Evolutionary conservation across 2,329 filamentous ascomycete genomes (phyloP).

Genomic region (Aspergillus sp.): DNA sequence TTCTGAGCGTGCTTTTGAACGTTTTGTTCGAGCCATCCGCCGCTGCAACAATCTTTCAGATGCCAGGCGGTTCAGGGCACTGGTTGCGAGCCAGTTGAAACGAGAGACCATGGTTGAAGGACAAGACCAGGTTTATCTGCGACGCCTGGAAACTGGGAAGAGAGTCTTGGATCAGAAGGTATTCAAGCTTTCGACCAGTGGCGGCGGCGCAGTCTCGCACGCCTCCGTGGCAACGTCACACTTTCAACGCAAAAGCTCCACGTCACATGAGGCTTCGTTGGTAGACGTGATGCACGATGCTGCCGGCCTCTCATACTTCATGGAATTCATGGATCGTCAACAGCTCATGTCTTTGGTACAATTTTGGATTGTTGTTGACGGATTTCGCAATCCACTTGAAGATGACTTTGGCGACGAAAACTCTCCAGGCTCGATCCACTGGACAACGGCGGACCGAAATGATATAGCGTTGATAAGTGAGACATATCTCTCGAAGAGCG

Average conservation of each 20-base stretch:
- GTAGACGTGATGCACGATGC: constrained; percentile 86
- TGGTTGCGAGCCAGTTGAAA: constrained; percentile 88
- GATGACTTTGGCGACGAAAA: constrained; percentile 74
- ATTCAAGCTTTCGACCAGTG: constrained; percentile 70
- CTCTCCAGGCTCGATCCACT: constrained; percentile 63
- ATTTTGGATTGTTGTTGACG: constrained; percentile 98
- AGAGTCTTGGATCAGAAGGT: constrained; percentile 86
- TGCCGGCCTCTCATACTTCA: constrained; percentile 93
- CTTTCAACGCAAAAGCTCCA: constrained; percentile 49
- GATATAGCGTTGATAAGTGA: constrained; percentile 92
- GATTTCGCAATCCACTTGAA: constrained; percentile 90
- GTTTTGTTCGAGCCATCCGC: constrained; percentile 85
- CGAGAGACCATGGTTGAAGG: constrained; percentile 74
- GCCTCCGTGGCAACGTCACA: constrained; percentile 28
- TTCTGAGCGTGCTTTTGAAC: constrained; percentile 88
- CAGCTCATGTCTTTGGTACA: constrained; percentile 85
- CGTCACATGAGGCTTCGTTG: constrained; percentile 72
- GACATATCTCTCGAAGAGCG: constrained; percentile 78
- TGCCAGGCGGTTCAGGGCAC: constrained; percentile 85
- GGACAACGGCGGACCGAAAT: constrained; percentile 79
- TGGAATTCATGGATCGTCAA: constrained; percentile 98
- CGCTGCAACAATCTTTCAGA: constrained; percentile 90
- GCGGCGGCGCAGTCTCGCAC: constrained; percentile 43
- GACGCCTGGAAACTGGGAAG: constrained; percentile 88
- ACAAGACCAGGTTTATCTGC: constrained; percentile 82